Evolutionary conservation across 2,329 filamentous ascomycete genomes (phyloP), one percentile per base, ranked within the genome.

Genomic region (Thelonectria blattea): DNA sequence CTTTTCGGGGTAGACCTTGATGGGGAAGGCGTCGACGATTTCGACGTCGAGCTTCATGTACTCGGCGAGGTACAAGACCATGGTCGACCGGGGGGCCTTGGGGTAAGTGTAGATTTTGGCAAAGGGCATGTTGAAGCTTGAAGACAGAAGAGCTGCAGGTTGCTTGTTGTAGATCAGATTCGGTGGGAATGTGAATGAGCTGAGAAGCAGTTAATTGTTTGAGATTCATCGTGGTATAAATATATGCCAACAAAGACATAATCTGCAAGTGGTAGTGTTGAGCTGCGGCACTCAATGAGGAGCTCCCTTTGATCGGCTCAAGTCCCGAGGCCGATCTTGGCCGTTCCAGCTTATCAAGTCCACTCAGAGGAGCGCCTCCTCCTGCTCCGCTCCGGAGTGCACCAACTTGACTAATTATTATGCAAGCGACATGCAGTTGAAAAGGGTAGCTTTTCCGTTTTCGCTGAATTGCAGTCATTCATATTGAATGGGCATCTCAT

Each of bases 11-110:
- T 61, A 61, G 17, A 61, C 42, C 39, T 61, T 61, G 18, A 58
- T 55, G 1, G 59, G 59, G 5, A 61, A 53, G 10, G 59, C 59
- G n/a, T 56, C 58, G 2, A 61, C 39, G 17, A 61, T 43, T n/a
- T 61, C 59, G 17, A 58, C 46, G 14, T 61, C 59, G 7, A 61
- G 22, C 20, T 61, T 52, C 3, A 61, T 46, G 5, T 50, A 22
- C 59, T 55, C 59, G n/a, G 59, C 59, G 14, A 61, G 51, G 50
- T 61, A 61, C 37, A 61, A 48, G 42, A 61, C 59, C 59, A 61
- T 61, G 8, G 59, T 61, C 39, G 59, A 61, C 42, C 59, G 54
- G 37, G 59, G 59, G 10, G 59, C 59, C 30, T 61, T 61, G 12
- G 59, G 59, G 42, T 61, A 61, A 7, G 59, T 61, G 46, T 58